Base-by-base conservation (phyloP, 2,329 filamentous ascomycete genomes). In the Fusarium domesticum region DNA sequence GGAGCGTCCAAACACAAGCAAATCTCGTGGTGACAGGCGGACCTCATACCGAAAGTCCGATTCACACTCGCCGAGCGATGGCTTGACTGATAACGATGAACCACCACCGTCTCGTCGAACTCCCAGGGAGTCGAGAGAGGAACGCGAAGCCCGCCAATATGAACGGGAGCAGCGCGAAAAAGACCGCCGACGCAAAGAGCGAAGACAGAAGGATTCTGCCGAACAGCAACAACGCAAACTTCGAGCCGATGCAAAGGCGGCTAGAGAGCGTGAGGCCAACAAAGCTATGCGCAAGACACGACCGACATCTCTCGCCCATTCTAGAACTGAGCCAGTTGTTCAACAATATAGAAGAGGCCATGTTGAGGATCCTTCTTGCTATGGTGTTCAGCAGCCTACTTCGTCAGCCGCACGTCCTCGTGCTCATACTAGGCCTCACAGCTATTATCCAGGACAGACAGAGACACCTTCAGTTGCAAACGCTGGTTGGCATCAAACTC, bases 1-100 rank as follows among this genome's bases (percentile, higher is more conserved):
- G 50, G 70, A 78, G 56, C 70, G 69, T 23, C 71, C 77, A 57
- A 80, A 80, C 59, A 78, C 72, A 16, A 63, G 75, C 50, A 75
- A 71, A 58, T 66, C 72, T 34, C 71, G 74, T 48, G 71, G 74
- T 49, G 69, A 73, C 33, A 62, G 58, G 48, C 58, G 60, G 30
- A 51, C 59, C 14, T 43, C 59, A 17, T 62, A 51, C 63, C 43
- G 63, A 39, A 69, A 66, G 47, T 61, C 64, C 35, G 66, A 66
- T 33, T 67, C 71, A 12, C 23, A 12, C 14, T 66, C 69, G 57
- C 39, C 59, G 11, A 50, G 53, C 35, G 57, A 64, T 41, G 62
- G 50, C 25, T 51, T 68, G 31, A 68, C 65, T 49, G 72, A 74
- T 54, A 70, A 72, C 37, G 70, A 76, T 54, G 65, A 71, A 28